Percentiles rank a stretch among this genome's conserved stretches.
phyloP scores from a whole-genome alignment of 2,329 filamentous ascomycete genomes.

The Pseudogymnoascus sp. region DNA sequence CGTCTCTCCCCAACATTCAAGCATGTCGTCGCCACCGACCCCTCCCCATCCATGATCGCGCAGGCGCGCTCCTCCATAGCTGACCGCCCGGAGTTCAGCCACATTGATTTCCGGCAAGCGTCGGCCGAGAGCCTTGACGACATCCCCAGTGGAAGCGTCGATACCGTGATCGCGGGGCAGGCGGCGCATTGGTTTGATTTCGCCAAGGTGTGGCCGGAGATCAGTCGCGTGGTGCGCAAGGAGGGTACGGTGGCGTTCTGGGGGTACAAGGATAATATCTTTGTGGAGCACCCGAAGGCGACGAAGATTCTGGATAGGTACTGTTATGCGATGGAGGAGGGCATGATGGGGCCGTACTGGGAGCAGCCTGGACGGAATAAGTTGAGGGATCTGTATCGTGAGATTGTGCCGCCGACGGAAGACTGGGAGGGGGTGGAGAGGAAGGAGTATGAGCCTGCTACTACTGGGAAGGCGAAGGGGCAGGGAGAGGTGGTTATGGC shows the following conservation, averaged over 20 bases:
- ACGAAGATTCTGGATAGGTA: constrained; percentile 47
- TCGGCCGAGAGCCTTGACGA: constrained; percentile 47
- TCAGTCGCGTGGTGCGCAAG: constrained; percentile 43
- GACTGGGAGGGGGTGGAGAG: constrained; percentile 47
- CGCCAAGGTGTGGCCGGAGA: constrained; percentile 43
- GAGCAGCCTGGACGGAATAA: constrained; percentile 50
- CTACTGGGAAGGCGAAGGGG: constrained; percentile 31
- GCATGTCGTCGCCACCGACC: constrained; percentile 46
- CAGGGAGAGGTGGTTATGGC: constrained; percentile 42
- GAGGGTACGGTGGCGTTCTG: constrained; percentile 56
- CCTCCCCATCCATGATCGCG: constrained; percentile 48
- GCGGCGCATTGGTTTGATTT: constrained; percentile 62
- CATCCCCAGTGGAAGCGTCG: constrained; percentile 40
- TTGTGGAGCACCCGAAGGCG: constrained; percentile 44
- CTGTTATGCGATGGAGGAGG: constrained; percentile 43
- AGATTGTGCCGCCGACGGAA: constrained; percentile 41
- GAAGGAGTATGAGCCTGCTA: constrained; percentile 49
- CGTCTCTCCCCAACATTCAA: constrained; percentile 45
- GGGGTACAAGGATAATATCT: constrained; percentile 57
- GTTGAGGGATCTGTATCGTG: constrained; percentile 43
- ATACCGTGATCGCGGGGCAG: constrained; percentile 44
- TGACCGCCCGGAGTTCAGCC: constrained; percentile 23
- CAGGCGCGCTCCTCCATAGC: constrained; percentile 38
- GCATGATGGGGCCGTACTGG: constrained; percentile 52
- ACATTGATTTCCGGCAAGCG: constrained; percentile 42